These are phyloP conservation scores for Helminthosporium solani DNA, from an alignment of 2,329 filamentous ascomycete species.

Conservation along the genomic window DNA sequence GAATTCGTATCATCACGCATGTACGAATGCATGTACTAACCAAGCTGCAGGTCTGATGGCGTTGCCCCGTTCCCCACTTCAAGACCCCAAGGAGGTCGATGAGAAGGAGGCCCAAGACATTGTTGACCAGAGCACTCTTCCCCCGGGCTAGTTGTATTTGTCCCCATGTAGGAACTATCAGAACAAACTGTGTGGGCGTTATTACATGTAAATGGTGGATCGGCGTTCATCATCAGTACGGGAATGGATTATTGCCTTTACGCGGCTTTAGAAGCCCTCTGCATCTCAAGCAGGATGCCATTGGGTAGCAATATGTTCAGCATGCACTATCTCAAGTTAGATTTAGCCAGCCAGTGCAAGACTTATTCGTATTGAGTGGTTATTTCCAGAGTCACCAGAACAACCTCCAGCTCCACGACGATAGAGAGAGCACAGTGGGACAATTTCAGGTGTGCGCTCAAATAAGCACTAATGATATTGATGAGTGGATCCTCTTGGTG, in stretches of 20 bases:
- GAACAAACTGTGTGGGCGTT: slow-evolving; percentile 4
- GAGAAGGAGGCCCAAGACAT: slow-evolving; percentile 91
- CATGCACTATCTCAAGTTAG: background rate
- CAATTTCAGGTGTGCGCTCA: too few relatives aligned
- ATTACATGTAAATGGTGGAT: slow-evolving; percentile 10
- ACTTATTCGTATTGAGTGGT: too few relatives aligned
- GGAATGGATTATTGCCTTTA: slow-evolving; percentile 4
- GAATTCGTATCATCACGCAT: slow-evolving; percentile 15
- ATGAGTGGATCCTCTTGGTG: too few relatives aligned
- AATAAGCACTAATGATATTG: too few relatives aligned
- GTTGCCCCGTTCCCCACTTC: slow-evolving; percentile 85
- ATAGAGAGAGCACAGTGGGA: too few relatives aligned
- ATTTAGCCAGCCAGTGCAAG: too few relatives aligned
- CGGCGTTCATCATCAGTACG: slow-evolving; percentile 6
- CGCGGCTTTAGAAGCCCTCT: background rate
- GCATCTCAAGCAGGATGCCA: background rate
- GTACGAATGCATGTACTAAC: slow-evolving; percentile 6
- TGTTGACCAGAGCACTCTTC: slow-evolving; percentile 90
- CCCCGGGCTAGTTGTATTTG: slow-evolving; percentile 67
- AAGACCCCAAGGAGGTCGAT: slow-evolving; percentile 69
- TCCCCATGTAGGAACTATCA: slow-evolving; percentile 1
- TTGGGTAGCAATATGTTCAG: background rate
- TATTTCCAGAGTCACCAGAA: too few relatives aligned
- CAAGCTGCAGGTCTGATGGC: slow-evolving; percentile 75
- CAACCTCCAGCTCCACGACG: too few relatives aligned